phyloP scores from a whole-genome alignment of 768 basidiomycete genomes.

The Cyathus striatus region DNA sequence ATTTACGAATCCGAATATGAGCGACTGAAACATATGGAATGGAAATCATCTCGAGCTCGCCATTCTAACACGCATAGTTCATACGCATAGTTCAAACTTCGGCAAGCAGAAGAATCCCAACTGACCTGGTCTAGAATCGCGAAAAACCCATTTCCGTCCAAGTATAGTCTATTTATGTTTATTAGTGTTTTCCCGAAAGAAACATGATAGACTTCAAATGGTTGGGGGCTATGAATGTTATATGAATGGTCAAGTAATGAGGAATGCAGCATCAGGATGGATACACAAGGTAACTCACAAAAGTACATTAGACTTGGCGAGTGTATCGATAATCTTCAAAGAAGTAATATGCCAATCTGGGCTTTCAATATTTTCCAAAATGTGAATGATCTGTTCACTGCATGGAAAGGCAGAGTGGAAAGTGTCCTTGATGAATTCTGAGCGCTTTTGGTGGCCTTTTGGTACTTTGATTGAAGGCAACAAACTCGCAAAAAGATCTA shows the following conservation, averaged over 20 bases:
- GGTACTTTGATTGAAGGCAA: slow-evolving; percentile 39
- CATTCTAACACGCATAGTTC: slow-evolving; percentile 27
- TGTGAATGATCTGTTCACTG: slow-evolving; percentile 28
- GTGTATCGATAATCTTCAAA: slow-evolving; percentile 36
- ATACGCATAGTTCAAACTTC: not conserved
- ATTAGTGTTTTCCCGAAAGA: slow-evolving; percentile 22
- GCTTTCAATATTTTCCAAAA: slow-evolving; percentile 35
- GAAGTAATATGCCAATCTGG: slow-evolving; percentile 52
- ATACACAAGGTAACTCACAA: too few species aligned
- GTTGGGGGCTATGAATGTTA: slow-evolving; percentile 60
- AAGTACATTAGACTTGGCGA: slow-evolving; percentile 38
- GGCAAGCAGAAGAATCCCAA: slow-evolving; percentile 1
- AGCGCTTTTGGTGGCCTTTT: slow-evolving; percentile 27
- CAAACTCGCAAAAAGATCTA: slow-evolving; percentile 52
- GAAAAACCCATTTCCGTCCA: slow-evolving; percentile 47
- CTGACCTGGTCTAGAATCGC: slow-evolving; percentile 41
- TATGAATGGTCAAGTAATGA: too few species aligned
- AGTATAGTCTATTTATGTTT: slow-evolving; percentile 41
- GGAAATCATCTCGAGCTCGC: slow-evolving; percentile 46
- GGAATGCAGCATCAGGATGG: too few species aligned
- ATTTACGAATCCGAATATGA: slow-evolving; percentile 15
- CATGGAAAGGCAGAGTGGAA: slow-evolving; percentile 36
- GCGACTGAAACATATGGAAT: slow-evolving; percentile 32
- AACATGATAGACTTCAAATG: slow-evolving; percentile 42
- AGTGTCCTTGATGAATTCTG: slow-evolving; percentile 46